Evolutionary conservation across 768 basidiomycete genomes (phyloP), one percentile per base, ranked within the genome.

Genomic region (Termitomyces sp.): DNA sequence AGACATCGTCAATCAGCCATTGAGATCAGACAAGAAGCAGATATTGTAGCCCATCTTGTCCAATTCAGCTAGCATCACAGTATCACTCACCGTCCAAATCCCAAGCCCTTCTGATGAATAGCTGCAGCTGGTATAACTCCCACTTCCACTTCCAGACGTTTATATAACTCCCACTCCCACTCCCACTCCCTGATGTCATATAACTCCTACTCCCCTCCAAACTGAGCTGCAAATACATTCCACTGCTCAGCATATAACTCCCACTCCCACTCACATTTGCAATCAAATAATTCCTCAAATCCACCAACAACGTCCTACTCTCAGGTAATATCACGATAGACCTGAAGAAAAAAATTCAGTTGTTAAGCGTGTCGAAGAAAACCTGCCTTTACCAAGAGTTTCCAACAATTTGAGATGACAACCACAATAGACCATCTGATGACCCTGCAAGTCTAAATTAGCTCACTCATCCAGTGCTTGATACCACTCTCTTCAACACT

Each of bases 11-110:
- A 72, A 69, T 50, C 70, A 69, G 18, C 67, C 65, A n/a, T 76
- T 75, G 32, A 83, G 67, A 63, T 84, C 83, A 7, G 83, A 84
- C 9, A 82, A 83, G 1, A 71, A 73, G 64, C 83, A 85, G 18
- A 85, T 70, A 64, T 85, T 81, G 65, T 83, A 84, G 15, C 82
- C 82, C 22, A 79, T 82, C 67, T 82, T 79, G 64, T 77, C 78
- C 16, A 78, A 79, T 18, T 76, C 74, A 18, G 71, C 73, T 0
- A 73, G 76, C 16, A 75, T 78, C 18, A 65, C 68, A n/a, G 69
- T 70, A 39, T 66, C 74, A 67, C 64, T 69, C 22, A 64, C 63
- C 15, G 69, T 65, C 24, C 60, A 63, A 40, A 64, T 63, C 28
- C 67, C 68, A 53, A 44, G 45, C 15, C 65, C 64, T 7, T 44